phyloP scores from a whole-genome alignment of 768 basidiomycete genomes.

The Sporobolomyces phaffii region DNA sequence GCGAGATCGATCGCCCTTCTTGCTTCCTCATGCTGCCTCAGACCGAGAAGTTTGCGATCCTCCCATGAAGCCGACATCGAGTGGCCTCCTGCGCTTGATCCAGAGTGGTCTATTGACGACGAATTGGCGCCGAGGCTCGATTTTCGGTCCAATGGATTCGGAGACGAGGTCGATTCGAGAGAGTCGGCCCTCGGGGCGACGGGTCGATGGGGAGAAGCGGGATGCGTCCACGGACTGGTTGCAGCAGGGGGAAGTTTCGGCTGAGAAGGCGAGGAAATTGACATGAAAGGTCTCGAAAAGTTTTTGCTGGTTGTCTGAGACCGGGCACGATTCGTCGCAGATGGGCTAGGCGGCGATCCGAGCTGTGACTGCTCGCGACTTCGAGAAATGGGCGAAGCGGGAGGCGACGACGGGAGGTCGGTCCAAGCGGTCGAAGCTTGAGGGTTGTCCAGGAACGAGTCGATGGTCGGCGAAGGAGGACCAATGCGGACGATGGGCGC shows the following conservation, averaged over 20 bases:
- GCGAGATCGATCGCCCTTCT: slow-evolving; percentile 19
- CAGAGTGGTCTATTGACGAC: slow-evolving; percentile 1
- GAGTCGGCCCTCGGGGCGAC: neutral
- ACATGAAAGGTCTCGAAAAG: slow-evolving; percentile 28
- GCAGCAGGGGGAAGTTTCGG: neutral
- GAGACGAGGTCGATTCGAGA: neutral
- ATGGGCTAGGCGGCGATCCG: neutral
- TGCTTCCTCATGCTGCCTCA: slow-evolving; percentile 18
- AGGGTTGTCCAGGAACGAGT: neutral
- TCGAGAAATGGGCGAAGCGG: neutral
- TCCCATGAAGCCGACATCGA: slow-evolving; percentile 25
- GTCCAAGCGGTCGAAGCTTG: slow-evolving; percentile 10
- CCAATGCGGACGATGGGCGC: slow-evolving; percentile 18
- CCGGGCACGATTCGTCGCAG: neutral
- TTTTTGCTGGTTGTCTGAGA: slow-evolving; percentile 16
- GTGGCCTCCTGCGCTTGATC: slow-evolving; percentile 4
- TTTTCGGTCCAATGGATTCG: neutral
- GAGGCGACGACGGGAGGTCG: slow-evolving; percentile 6
- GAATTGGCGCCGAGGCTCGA: slow-evolving; percentile 1
- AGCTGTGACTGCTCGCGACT: neutral
- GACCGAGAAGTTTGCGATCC: neutral
- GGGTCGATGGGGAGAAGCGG: no score
- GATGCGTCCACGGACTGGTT: no score
- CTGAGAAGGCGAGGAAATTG: neutral
- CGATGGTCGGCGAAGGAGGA: slow-evolving; percentile 4